phyloP scores from a whole-genome alignment of 2,329 filamentous ascomycete genomes.

The Monilinia aucupariae region DNA sequence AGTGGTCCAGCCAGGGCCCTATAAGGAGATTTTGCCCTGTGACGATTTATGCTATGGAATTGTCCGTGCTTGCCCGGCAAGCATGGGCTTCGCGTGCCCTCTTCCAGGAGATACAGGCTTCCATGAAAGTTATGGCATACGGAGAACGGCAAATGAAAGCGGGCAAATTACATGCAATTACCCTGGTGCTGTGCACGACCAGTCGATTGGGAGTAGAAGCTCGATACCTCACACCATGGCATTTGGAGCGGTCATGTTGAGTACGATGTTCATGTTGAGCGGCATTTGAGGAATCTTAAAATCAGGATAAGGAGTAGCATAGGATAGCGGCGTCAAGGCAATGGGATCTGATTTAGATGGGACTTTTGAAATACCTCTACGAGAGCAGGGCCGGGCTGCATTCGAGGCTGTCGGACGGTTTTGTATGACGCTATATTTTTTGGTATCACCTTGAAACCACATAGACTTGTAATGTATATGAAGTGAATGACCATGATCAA shows the following conservation, averaged over 20 bases:
- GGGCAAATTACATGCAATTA: constrained; percentile 51
- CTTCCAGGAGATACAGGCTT: constrained; percentile 39
- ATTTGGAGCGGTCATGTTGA: constrained; percentile 19
- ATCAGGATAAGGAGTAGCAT: constrained; percentile 11
- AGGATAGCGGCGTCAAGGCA: constrained; percentile 27
- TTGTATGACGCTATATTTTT: constrained; percentile 12
- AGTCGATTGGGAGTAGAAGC: constrained; percentile 50
- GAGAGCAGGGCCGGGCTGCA: constrained; percentile 10
- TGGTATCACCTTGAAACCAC: constrained; percentile 18
- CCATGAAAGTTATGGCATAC: constrained; percentile 43
- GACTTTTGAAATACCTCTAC: constrained; percentile 12
- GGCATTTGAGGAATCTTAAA: constrained; percentile 12
- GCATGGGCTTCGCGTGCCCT: constrained; percentile 73
- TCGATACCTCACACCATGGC: constrained; percentile 36
- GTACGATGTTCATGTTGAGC: constrained; percentile 25
- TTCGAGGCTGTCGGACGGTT: constrained; percentile 4
- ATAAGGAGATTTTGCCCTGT: constrained; percentile 89
- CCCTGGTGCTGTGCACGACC: constrained; percentile 52
- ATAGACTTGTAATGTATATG: constrained; percentile 15
- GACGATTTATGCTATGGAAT: constrained; percentile 82
- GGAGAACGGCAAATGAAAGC: constrained; percentile 24
- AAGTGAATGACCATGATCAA: constrained; percentile 7
- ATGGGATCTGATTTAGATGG: constrained; percentile 16
- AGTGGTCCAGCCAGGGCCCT: constrained; percentile 72
- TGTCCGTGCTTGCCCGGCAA: constrained; percentile 76